A percentile compares a stretch with the other conserved stretches of the same genome.
phyloP scores from a whole-genome alignment of 805 yeast species.

The Tetrapisispora fleetii region DNA sequence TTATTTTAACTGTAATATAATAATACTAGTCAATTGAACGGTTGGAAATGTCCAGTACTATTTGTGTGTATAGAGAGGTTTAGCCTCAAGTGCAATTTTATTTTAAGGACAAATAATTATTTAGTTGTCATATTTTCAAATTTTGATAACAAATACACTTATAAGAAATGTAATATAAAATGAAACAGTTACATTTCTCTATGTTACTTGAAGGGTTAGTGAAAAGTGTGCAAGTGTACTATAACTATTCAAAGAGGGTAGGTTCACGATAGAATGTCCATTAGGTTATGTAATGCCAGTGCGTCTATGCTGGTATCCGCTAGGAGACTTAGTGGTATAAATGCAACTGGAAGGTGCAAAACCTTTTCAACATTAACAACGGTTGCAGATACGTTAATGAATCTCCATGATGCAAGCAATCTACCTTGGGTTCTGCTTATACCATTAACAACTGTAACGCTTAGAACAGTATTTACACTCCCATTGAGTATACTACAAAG shows the following conservation, averaged over 20 bases:
- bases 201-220: not conserved
- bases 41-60: not conserved
- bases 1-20: not conserved
- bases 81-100: no score
- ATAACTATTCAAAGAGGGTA: no score
- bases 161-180: not conserved
- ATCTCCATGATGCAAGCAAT: constrained; percentile 44
- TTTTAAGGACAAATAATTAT: no score
- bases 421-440: constrained; percentile 79
- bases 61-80: no score
- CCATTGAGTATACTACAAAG: constrained; percentile 75
- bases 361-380: constrained; percentile 11
- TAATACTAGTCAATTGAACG: no score
- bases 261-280: not conserved
- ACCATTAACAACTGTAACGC: constrained; percentile 58
- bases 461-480: constrained; percentile 58
- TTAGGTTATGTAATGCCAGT: not conserved
- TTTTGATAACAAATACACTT: no score
- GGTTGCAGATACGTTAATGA: constrained; percentile 19
- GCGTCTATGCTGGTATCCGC: not conserved
- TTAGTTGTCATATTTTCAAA: no score
- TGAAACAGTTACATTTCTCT: no score
- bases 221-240: no score
- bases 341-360: not conserved
- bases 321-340: not conserved